Percentiles rank a stretch among this genome's conserved stretches.
These are phyloP conservation scores for Citrus trifoliata DNA, from an alignment of 345 rosid species.

Conservation along the genomic window DNA sequence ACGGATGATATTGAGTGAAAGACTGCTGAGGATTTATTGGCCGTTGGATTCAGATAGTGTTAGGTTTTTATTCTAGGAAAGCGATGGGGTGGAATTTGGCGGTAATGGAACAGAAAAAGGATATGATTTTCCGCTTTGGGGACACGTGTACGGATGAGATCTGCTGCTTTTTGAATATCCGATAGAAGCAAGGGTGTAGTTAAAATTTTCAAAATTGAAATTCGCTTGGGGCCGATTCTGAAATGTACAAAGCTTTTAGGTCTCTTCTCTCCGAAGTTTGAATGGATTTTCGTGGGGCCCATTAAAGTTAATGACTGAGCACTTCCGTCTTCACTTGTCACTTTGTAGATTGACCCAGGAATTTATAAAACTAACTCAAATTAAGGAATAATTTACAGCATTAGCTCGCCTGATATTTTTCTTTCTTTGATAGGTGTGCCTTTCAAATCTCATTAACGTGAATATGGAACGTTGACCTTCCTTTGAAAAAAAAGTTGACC, in stretches of 20 bases:
- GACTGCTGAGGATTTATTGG: neutral
- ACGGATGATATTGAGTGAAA: constrained; percentile 29
- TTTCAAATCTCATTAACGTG: no score
- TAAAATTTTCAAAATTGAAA: neutral
- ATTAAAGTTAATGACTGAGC: neutral
- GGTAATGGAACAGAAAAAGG: constrained; percentile 28
- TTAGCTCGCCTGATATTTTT: neutral
- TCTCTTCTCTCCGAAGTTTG: neutral
- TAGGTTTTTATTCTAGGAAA: constrained; percentile 18
- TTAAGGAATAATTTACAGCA: neutral
- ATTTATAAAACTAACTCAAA: neutral
- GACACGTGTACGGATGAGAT: constrained; percentile 27
- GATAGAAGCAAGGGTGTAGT: neutral
- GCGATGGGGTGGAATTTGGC: constrained; percentile 43
- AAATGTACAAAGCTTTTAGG: neutral
- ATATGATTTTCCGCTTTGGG: neutral
- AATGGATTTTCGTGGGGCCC: constrained; percentile 11
- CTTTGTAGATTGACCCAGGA: neutral
- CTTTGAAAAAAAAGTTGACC: no score
- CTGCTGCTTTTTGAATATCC: constrained; percentile 1
- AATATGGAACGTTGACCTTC: neutral
- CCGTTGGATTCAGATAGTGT: constrained; percentile 29
- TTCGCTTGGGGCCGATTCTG: neutral
- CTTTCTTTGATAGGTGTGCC: no score
- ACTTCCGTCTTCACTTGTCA: no score